phyloP scores from a whole-genome alignment of 75 land plant genomes.

The Pinus albicaulis region DNA sequence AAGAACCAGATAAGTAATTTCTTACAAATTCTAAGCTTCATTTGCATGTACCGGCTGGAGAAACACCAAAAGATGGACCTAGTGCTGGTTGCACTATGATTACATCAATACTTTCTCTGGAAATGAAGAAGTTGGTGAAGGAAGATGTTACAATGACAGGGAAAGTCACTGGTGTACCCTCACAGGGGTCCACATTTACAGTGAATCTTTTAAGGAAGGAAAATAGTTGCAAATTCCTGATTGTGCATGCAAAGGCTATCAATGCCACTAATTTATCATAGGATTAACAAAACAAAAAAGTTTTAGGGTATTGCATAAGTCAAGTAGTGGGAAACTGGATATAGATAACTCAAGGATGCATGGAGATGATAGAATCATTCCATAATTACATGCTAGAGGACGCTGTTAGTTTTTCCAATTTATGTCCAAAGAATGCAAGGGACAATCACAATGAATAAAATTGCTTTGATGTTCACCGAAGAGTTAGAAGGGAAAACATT shows the following conservation, averaged over 20 bases:
- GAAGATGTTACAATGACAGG: constrained; percentile 98
- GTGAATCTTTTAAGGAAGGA: constrained; percentile 38
- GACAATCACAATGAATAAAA: too few relatives aligned
- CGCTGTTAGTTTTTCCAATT: too few relatives aligned
- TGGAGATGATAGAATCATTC: too few relatives aligned
- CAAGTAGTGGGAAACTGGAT: constrained; percentile 29
- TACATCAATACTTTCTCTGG: constrained; percentile 89
- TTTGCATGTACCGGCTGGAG: constrained; percentile 97
- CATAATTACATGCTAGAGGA: too few relatives aligned
- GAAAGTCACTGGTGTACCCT: constrained; percentile 56
- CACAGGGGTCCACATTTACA: constrained; percentile 46
- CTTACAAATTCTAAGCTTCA: constrained; percentile 85
- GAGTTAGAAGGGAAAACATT: too few relatives aligned
- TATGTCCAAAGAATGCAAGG: too few relatives aligned
- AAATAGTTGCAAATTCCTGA: constrained; percentile 52
- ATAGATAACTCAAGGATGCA: constrained; percentile 29
- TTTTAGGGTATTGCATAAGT: constrained; percentile 20
- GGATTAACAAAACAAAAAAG: constrained; percentile 38
- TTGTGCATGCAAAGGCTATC: constrained; percentile 47
- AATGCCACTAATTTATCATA: constrained; percentile 26
- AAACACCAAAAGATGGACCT: constrained; percentile 99
- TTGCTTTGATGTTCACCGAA: too few relatives aligned
- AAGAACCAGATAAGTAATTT: constrained; percentile 69
- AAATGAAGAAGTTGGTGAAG: constrained; percentile 72
- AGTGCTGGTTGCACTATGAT: constrained; percentile 99